Percentiles rank a stretch among this genome's conserved stretches.
These are phyloP conservation scores for Lodderomyces theae DNA, from an alignment of 1,139 yeast genomes.

Conservation along the genomic window DNA sequence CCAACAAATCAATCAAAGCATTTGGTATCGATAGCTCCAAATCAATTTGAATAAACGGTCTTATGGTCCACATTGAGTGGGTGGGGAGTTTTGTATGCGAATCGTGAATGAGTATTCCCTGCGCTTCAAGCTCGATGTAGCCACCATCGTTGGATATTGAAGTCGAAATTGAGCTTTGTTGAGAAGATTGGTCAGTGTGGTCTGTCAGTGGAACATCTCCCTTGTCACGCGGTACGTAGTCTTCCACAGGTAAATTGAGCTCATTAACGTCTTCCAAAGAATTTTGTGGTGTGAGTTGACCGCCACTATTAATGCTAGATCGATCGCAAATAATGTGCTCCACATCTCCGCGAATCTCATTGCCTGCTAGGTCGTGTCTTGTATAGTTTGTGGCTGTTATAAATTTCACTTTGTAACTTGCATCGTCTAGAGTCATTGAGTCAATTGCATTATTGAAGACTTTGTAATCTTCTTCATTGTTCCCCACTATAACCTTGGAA, in stretches of 20 bases:
- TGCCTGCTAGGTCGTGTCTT: slow-evolving; percentile 7
- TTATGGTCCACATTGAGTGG: slow-evolving; percentile 91
- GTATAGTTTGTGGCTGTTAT: slow-evolving; percentile 51
- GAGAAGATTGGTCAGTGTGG: neutral
- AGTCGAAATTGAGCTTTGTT: slow-evolving; percentile 24
- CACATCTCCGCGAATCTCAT: slow-evolving; percentile 10
- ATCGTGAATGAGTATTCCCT: slow-evolving; percentile 88
- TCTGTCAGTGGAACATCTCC: neutral
- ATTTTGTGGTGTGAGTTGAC: slow-evolving; percentile 30
- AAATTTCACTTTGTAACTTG: slow-evolving; percentile 74
- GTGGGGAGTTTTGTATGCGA: slow-evolving; percentile 56
- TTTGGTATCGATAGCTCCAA: slow-evolving; percentile 66
- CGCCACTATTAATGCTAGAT: slow-evolving; percentile 6
- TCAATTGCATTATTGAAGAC: slow-evolving; percentile 71
- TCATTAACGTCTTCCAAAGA: slow-evolving; percentile 15
- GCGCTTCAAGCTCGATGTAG: slow-evolving; percentile 80
- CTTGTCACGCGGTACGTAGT: slow-evolving; percentile 7
- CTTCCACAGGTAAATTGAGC: slow-evolving; percentile 8
- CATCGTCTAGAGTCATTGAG: slow-evolving; percentile 71
- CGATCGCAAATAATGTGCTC: slow-evolving; percentile 6
- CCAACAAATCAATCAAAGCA: slow-evolving; percentile 66
- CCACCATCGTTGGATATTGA: slow-evolving; percentile 55
- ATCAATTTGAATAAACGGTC: slow-evolving; percentile 67
- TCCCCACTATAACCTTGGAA: slow-evolving; percentile 64
- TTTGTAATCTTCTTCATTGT: slow-evolving; percentile 54